phyloP scores from a whole-genome alignment of 2,329 filamentous ascomycete genomes.

The Fusarium sambucinum region DNA sequence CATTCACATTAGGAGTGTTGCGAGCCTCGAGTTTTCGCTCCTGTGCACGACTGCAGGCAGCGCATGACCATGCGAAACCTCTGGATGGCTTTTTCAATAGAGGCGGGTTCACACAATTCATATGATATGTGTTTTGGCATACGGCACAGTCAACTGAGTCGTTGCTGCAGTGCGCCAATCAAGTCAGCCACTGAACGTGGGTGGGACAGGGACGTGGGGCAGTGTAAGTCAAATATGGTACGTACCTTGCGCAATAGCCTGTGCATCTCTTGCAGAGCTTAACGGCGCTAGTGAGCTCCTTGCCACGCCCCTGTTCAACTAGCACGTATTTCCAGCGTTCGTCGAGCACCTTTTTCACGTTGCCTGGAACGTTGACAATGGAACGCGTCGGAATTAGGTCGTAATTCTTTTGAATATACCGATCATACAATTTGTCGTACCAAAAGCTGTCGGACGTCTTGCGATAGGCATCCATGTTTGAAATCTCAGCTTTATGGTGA shows the following conservation, averaged over 20 bases:
- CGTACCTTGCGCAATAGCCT: slow-evolving; percentile 89
- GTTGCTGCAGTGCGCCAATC: slow-evolving; percentile 65
- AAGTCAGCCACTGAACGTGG: slow-evolving; percentile 43
- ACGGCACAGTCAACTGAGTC: slow-evolving; percentile 98
- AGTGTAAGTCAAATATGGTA: slow-evolving; percentile 45
- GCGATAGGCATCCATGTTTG: slow-evolving; percentile 84
- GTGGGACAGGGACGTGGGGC: slow-evolving; percentile 36
- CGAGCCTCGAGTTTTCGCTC: slow-evolving; percentile 92
- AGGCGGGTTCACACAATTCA: slow-evolving; percentile 95
- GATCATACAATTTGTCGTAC: slow-evolving; percentile 97
- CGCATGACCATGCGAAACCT: slow-evolving; percentile 98
- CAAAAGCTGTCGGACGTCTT: slow-evolving; percentile 90
- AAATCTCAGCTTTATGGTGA: slow-evolving; percentile 86
- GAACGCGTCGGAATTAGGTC: slow-evolving; percentile 92
- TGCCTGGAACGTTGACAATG: slow-evolving; percentile 95
- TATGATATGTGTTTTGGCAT: slow-evolving; percentile 95
- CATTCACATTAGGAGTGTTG: slow-evolving; percentile 81
- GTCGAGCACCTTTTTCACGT: slow-evolving; percentile 94
- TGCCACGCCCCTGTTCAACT: slow-evolving; percentile 91
- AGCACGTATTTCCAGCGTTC: slow-evolving; percentile 97
- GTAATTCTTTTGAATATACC: slow-evolving; percentile 98
- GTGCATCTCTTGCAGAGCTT: slow-evolving; percentile 95
- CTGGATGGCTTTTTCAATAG: slow-evolving; percentile 95
- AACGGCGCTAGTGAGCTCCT: slow-evolving; percentile 94
- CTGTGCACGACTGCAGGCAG: slow-evolving; percentile 94